Evolutionary conservation across 768 basidiomycete genomes (phyloP), one percentile per base, ranked within the genome.

Genomic region (Leucocoprinus sp.): DNA sequence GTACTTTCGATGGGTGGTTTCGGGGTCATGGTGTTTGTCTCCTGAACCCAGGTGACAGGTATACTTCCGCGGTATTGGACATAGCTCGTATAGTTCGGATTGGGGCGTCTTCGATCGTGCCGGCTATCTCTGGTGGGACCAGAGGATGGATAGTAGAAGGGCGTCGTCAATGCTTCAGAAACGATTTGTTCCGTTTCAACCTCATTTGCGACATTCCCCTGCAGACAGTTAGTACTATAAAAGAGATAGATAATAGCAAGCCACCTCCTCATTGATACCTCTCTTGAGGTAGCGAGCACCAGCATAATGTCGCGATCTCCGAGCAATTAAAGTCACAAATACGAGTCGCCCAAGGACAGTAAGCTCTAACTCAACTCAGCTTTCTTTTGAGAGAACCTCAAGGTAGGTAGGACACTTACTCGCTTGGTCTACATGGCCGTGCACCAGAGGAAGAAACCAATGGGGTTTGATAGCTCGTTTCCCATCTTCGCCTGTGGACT

Each of bases 161-260:
- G 80, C 0, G 92, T 93, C 0, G 88, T 93, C 4, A 89, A 59
- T 0, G 88, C 85, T 57, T 95, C 93, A 6, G 84, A 86, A 0
- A 95, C 90, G 41, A 99, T 95, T 57, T 99, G 96, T 60, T 99
- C 96, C 0, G 93, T 96, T 64, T 99, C 96, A 1, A 99, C 96
- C 62, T 98, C 96, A 58, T 99, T 99, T 2, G 95, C 95, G 8
- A 98, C 95, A 58, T 93, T 91, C 2, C 96, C 96, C 92, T 96
- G 50, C 18, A 29, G 17, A 23, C 22, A 18, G 48, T 17, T 15
- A 50, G 24, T 22, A 12, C 28, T 18, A 12, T 26, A 33, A 18
- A 23, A 12, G 38, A 11, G 17, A 23, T 33, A 31, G 14, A 28
- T 22, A n/a, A 12, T 2, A 35, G 11, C 3, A 18, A 48, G 63